Conservation (phyloP, 2,329 filamentous ascomycete species). For the Lithohypha guttulata region DNA sequence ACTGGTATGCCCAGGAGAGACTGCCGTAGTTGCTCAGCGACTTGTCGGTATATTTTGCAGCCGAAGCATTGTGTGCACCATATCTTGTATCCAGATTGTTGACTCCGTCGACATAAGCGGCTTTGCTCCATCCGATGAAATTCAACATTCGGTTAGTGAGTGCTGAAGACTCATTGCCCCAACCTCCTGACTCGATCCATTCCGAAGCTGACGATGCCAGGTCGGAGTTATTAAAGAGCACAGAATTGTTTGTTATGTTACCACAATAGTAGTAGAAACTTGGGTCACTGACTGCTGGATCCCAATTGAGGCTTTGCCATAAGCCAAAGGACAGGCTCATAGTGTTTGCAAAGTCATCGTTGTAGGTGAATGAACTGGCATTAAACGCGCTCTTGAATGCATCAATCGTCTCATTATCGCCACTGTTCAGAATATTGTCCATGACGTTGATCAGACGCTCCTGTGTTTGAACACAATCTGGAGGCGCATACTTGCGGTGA, state of each 20-base stretch:
- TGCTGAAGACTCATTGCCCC: slow-evolving; percentile 29
- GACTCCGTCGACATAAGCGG: slow-evolving; percentile 34
- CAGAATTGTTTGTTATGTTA: slow-evolving; percentile 40
- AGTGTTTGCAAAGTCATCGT: slow-evolving; percentile 44
- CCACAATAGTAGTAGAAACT: slow-evolving; percentile 45
- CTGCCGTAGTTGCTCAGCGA: slow-evolving; percentile 35
- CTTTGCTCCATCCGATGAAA: slow-evolving; percentile 45
- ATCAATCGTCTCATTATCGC: slow-evolving; percentile 35
- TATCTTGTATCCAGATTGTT: slow-evolving; percentile 42
- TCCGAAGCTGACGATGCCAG: slow-evolving; percentile 31
- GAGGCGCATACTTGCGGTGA: slow-evolving; percentile 44
- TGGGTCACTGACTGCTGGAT: slow-evolving; percentile 41
- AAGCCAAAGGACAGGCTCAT: slow-evolving; percentile 35
- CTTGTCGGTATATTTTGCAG: slow-evolving; percentile 36
- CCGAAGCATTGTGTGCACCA: slow-evolving; percentile 35
- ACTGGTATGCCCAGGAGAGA: slow-evolving; percentile 46
- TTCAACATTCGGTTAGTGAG: slow-evolving; percentile 46
- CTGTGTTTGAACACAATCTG: slow-evolving; percentile 53
- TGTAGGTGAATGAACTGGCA: slow-evolving; percentile 29
- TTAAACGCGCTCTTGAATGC: slow-evolving; percentile 44
- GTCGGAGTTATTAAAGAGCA: slow-evolving; percentile 33
- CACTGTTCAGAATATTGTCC: slow-evolving; percentile 46
- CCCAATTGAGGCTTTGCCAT: slow-evolving; percentile 52
- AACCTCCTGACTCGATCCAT: slow-evolving; percentile 40
- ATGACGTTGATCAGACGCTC: slow-evolving; percentile 50